Evolutionary conservation across 1,284 basidiomycete species (phyloP).

Genomic region (Tremellales sp.): DNA sequence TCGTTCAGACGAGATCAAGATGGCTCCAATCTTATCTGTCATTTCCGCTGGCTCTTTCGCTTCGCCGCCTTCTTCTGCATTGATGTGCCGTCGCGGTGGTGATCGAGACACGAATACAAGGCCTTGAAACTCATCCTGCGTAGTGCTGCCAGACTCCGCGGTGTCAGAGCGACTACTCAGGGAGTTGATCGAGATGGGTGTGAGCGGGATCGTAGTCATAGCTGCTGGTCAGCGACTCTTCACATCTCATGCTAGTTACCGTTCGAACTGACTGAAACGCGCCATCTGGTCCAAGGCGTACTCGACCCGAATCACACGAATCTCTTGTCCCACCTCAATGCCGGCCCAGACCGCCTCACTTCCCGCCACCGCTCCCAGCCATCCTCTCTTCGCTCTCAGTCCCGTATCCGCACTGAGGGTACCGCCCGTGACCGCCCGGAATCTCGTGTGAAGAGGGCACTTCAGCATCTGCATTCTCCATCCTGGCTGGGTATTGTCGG

Average conservation of each 20-base stretch:
- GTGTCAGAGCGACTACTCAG: too few species aligned
- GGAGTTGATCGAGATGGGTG: constrained; percentile 32
- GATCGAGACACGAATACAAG: constrained; percentile 14
- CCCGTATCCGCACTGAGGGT: constrained; percentile 4
- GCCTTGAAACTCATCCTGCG: constrained; percentile 9
- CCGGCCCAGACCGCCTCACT: constrained; percentile 37
- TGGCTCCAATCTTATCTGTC: constrained; percentile 1
- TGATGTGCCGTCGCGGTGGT: neutral
- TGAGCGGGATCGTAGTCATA: constrained; percentile 2
- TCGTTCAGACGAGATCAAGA: constrained; percentile 9
- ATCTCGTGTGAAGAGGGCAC: constrained; percentile 19
- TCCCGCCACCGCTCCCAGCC: constrained; percentile 31
- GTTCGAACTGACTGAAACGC: constrained; percentile 20
- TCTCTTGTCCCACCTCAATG: constrained; percentile 23
- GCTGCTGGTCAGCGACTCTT: constrained; percentile 1
- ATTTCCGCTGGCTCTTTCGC: too few species aligned
- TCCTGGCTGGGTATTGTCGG: neutral
- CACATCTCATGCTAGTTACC: neutral
- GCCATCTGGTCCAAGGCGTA: constrained; percentile 26
- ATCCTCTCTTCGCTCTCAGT: constrained; percentile 22
- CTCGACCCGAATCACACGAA: constrained; percentile 28
- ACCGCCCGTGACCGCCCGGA: constrained; percentile 8
- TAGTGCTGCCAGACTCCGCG: too few species aligned
- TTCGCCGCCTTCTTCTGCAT: neutral
- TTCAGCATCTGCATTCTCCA: constrained; percentile 28